phyloP scores from a whole-genome alignment of 2,329 filamentous ascomycete species.

The Aureobasidium uvarum region DNA sequence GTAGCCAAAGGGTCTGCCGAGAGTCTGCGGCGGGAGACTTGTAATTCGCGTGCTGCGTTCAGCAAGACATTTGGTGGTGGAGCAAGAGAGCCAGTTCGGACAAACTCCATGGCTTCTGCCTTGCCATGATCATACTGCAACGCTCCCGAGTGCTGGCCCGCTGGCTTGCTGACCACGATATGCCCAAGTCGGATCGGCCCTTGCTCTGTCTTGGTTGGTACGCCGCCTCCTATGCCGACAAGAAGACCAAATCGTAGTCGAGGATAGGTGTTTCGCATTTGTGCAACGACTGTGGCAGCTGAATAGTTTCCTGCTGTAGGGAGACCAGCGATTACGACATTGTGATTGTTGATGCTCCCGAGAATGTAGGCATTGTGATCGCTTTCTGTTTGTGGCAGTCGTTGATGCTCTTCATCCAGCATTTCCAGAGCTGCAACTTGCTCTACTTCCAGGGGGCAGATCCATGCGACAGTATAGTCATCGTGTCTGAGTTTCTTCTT shows the following conservation, averaged over 20 bases:
- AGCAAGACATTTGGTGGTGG: slow-evolving; percentile 18
- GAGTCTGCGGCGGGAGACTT: neutral
- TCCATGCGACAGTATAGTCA: slow-evolving; percentile 33
- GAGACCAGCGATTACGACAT: slow-evolving; percentile 23
- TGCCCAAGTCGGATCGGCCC: slow-evolving; percentile 24
- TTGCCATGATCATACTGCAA: slow-evolving; percentile 28
- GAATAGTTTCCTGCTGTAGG: slow-evolving; percentile 13
- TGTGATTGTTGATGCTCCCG: slow-evolving; percentile 28
- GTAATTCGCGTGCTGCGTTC: slow-evolving; percentile 2
- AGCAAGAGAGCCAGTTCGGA: slow-evolving; percentile 14
- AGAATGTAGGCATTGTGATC: slow-evolving; percentile 28
- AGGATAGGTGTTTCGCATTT: slow-evolving; percentile 21
- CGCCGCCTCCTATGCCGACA: slow-evolving; percentile 28
- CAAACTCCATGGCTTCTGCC: slow-evolving; percentile 13
- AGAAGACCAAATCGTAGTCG: slow-evolving; percentile 27
- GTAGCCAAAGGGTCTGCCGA: neutral
- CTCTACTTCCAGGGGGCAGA: slow-evolving; percentile 31
- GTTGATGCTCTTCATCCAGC: slow-evolving; percentile 30
- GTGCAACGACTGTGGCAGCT: slow-evolving; percentile 20
- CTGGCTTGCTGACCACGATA: slow-evolving; percentile 27
- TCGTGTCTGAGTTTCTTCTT: slow-evolving; percentile 19
- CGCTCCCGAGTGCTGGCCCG: slow-evolving; percentile 13
- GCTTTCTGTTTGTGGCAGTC: slow-evolving; percentile 2
- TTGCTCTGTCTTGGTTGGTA: slow-evolving; percentile 8
- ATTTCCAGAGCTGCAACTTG: slow-evolving; percentile 30